Evolutionary conservation across 306 rosid species (phyloP).

Genomic region (Cucurbita ficifolia): DNA sequence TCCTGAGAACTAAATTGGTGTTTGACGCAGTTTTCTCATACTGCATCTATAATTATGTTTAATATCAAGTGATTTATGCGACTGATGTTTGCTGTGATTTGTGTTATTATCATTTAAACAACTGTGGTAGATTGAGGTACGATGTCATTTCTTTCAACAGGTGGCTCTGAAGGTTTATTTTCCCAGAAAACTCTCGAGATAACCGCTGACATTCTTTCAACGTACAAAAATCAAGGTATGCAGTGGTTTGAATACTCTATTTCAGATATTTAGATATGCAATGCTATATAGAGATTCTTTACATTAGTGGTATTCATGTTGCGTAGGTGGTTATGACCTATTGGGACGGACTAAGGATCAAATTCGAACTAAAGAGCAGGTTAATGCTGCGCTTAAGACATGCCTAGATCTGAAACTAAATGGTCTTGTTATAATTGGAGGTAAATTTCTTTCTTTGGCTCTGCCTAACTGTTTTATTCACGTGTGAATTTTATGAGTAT

Average conservation of each 20-base stretch:
- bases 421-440: conserved; percentile 94
- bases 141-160: conserved; percentile 22
- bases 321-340: conserved; percentile 89
- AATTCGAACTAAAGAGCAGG: conserved; percentile 86
- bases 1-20: neutral
- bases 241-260: neutral
- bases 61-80: neutral
- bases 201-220: conserved; percentile 54
- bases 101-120: neutral
- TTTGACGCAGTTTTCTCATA: neutral
- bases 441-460: conserved; percentile 19
- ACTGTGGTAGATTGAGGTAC: neutral
- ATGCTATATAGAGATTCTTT: neutral
- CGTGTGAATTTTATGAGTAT: neutral
- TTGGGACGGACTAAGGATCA: conserved; percentile 95
- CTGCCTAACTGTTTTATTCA: neutral
- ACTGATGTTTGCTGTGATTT: neutral
- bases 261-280: neutral
- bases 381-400: conserved; percentile 67
- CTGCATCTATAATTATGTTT: neutral
- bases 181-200: conserved; percentile 86
- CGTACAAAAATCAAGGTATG: conserved; percentile 92
- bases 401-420: conserved; percentile 80
- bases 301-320: neutral
- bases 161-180: conserved; percentile 95